Evolutionary conservation across 176 grass and related monocot species (phyloP).

Genomic region (Musa acuminata): DNA sequence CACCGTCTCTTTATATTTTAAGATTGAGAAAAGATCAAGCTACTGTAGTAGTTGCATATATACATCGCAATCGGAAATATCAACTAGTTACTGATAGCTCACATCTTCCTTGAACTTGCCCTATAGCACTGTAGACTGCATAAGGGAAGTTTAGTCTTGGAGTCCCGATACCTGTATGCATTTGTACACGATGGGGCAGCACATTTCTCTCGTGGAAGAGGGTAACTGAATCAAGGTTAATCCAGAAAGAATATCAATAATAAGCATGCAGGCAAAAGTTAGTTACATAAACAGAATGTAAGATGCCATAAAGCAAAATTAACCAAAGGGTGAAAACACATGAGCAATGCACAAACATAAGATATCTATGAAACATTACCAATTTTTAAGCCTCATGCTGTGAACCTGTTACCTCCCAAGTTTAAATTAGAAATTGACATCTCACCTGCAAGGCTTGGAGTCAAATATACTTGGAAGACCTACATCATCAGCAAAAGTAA

Average conservation of each 20-base stretch:
- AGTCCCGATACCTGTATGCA: constrained; percentile 85
- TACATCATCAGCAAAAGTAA: constrained; percentile 51
- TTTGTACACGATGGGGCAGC: constrained; percentile 73
- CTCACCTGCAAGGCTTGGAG: constrained; percentile 55
- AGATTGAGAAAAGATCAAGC: not conserved
- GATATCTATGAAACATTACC: no score
- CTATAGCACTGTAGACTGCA: constrained; percentile 89
- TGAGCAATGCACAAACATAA: not conserved
- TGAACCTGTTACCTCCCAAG: no score
- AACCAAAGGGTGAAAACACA: not conserved
- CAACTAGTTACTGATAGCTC: constrained; percentile 32
- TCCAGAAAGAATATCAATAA: not conserved
- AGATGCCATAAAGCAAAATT: constrained; percentile 7
- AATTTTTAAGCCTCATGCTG: no score
- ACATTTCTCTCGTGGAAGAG: constrained; percentile 90
- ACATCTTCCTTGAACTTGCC: constrained; percentile 49
- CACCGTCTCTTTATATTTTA: not conserved
- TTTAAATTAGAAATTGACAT: not conserved
- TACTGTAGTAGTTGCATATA: not conserved
- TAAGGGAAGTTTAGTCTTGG: constrained; percentile 74
- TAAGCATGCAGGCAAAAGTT: not conserved
- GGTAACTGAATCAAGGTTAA: constrained; percentile 56
- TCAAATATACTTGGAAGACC: constrained; percentile 64
- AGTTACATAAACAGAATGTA: not conserved
- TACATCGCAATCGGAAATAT: not conserved